Percentiles rank a stretch among this genome's conserved stretches.
These are phyloP conservation scores for Psophocarpus tetragonolobus DNA, from an alignment of 306 rosid genomes.

Conservation along the genomic window DNA sequence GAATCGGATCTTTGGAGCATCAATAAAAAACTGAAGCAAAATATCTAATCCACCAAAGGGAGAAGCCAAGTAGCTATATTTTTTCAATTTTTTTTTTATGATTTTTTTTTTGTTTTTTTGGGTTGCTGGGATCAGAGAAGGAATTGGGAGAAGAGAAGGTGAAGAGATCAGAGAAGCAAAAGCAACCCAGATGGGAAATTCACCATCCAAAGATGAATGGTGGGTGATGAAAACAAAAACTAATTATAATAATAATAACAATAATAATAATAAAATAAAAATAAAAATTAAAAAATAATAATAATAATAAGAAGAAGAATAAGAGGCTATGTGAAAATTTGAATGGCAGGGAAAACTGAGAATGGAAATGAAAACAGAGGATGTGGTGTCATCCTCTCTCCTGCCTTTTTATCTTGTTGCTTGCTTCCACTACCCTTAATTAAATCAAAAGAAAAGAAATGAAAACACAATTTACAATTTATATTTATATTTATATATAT, in stretches of 20 bases:
- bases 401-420: slow-evolving; percentile 43
- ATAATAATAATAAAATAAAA: too few relatives aligned
- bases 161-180: slow-evolving; percentile 30
- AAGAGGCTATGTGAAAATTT: slow-evolving; percentile 49
- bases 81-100: not conserved
- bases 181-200: slow-evolving; percentile 16
- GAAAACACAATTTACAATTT: slow-evolving; percentile 44
- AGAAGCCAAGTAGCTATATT: not conserved
- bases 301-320: slow-evolving; percentile 41
- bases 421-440: slow-evolving; percentile 62
- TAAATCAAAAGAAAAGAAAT: slow-evolving; percentile 62
- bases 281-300: slow-evolving; percentile 25
- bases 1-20: slow-evolving; percentile 63
- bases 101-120: not conserved
- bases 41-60: slow-evolving; percentile 29
- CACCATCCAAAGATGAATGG: slow-evolving; percentile 57
- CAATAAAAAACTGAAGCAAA: slow-evolving; percentile 47
- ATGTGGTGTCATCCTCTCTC: slow-evolving; percentile 61
- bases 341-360: slow-evolving; percentile 35
- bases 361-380: slow-evolving; percentile 71
- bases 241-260: slow-evolving; percentile 25
- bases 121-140: slow-evolving; percentile 53
- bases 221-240: slow-evolving; percentile 44
- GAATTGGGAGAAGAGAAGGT: slow-evolving; percentile 6
- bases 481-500: too few relatives aligned